These are phyloP conservation scores for Perkinsus olseni DNA, from an alignment of 169 alveolate species.

Conservation along the genomic window DNA sequence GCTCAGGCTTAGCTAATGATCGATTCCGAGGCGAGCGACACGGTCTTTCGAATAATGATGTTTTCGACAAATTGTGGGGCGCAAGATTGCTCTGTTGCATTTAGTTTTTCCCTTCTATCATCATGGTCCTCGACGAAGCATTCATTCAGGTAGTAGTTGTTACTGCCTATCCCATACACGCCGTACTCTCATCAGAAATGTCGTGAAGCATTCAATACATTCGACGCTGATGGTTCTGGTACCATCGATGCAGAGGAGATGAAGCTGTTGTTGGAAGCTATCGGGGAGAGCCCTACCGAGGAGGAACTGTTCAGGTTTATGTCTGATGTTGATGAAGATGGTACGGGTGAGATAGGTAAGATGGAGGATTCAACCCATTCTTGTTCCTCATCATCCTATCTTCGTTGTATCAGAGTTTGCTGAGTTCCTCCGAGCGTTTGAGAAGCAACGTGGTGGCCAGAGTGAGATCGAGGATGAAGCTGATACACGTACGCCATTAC, in stretches of 20 bases:
- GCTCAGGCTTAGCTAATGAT: background rate
- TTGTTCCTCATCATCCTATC: background rate
- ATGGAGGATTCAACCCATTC: background rate
- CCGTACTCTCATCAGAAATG: background rate
- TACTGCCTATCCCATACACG: background rate
- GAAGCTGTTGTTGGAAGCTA: background rate
- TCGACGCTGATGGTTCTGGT: background rate
- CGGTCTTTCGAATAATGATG: background rate
- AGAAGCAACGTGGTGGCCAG: constrained; percentile 23
- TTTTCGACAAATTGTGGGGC: background rate
- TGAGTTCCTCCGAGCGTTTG: constrained; percentile 41
- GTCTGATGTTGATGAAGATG: constrained; percentile 39
- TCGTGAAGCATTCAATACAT: background rate
- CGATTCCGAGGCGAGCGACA: background rate
- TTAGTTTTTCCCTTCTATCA: background rate
- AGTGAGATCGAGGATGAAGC: background rate
- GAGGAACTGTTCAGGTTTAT: constrained; percentile 36
- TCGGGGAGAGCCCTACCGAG: constrained; percentile 18
- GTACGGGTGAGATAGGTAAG: constrained; percentile 18
- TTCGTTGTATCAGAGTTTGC: constrained; percentile 24
- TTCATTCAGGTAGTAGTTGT: background rate
- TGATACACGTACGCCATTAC: constrained; percentile 1
- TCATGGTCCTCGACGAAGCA: background rate
- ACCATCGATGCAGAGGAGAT: background rate
- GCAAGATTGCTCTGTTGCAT: background rate